A percentile compares a stretch with the other conserved stretches of the same genome.
Evolutionary conservation across 192 early-diverging fungal species (phyloP).

Genomic region (Coemansia sp.): DNA sequence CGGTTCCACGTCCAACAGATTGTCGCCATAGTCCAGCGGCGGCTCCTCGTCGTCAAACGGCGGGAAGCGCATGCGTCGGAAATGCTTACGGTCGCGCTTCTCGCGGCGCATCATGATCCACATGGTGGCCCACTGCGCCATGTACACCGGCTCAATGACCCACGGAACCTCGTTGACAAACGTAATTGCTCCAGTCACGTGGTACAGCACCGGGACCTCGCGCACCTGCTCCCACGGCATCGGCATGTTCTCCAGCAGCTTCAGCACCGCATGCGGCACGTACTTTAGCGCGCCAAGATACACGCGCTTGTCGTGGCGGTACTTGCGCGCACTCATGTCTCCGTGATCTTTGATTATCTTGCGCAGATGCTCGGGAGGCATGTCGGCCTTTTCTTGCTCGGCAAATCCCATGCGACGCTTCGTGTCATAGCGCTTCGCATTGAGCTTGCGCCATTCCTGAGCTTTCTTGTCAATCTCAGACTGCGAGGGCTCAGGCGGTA

Average conservation of each 20-base stretch:
- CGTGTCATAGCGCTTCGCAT: constrained; percentile 86
- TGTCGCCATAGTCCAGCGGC: constrained; percentile 98
- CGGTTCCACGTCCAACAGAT: constrained; percentile 96
- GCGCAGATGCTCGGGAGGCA: constrained; percentile 97
- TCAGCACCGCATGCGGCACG: constrained; percentile 96
- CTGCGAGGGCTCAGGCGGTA: constrained; percentile 20
- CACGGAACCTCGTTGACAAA: constrained; percentile 97
- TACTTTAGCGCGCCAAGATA: constrained; percentile 98
- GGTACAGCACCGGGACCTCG: constrained; percentile 95
- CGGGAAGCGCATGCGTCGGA: constrained; percentile 98
- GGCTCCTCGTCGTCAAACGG: constrained; percentile 99
- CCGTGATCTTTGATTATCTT: constrained; percentile 99
- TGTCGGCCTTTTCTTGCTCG: constrained; percentile 91
- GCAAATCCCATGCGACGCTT: constrained; percentile 94
- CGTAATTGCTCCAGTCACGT: constrained; percentile 97
- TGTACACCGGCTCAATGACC: constrained; percentile 96
- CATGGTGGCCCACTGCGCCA: constrained; percentile 99
- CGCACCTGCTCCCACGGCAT: constrained; percentile 99
- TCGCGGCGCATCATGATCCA: constrained; percentile 99
- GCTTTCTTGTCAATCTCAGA: constrained; percentile 62
- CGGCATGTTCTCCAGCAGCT: constrained; percentile 99
- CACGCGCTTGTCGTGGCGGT: constrained; percentile 94
- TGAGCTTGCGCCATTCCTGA: constrained; percentile 88
- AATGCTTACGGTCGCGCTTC: constrained; percentile 95
- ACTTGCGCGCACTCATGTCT: constrained; percentile 98